These are phyloP conservation scores for Parietaria judaica DNA, from an alignment of 306 rosid species.

Conservation along the genomic window DNA sequence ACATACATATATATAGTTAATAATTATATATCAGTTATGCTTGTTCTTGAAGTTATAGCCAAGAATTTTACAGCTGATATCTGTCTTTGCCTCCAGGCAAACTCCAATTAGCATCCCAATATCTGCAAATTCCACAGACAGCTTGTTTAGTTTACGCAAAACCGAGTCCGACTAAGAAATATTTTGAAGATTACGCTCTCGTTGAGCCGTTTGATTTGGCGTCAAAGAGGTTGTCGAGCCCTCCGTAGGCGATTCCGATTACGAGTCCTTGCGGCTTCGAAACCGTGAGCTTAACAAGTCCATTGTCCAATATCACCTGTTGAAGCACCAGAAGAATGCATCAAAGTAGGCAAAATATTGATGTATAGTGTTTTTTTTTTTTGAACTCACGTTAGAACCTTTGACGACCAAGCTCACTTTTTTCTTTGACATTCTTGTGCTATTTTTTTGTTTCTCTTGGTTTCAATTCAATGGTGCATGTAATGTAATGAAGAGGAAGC, in stretches of 20 bases:
- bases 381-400: conserved; percentile 22
- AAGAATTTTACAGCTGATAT: conserved; percentile 22
- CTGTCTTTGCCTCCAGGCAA: conserved; percentile 35
- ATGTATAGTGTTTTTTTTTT: too few species aligned
- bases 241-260: conserved; percentile 26
- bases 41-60: background rate
- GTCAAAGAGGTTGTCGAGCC: conserved; percentile 35
- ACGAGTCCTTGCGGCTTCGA: conserved; percentile 29
- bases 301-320: conserved; percentile 30
- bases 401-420: conserved; percentile 24
- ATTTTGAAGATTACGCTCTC: conserved; percentile 21
- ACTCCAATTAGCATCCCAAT: conserved; percentile 46
- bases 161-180: background rate
- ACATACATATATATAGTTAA: conserved; percentile 1
- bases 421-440: conserved; percentile 15
- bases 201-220: conserved; percentile 23
- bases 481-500: too few species aligned
- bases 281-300: conserved; percentile 26
- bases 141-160: background rate
- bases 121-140: conserved; percentile 19
- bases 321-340: background rate
- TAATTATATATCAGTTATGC: too few species aligned
- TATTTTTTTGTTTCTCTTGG: background rate
- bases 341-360: too few species aligned
- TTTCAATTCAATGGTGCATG: background rate